A percentile compares a stretch with the other conserved stretches of the same genome.
Evolutionary conservation across 1,139 yeast species (phyloP).

Genomic region (Meyerozyma elateridarum): DNA sequence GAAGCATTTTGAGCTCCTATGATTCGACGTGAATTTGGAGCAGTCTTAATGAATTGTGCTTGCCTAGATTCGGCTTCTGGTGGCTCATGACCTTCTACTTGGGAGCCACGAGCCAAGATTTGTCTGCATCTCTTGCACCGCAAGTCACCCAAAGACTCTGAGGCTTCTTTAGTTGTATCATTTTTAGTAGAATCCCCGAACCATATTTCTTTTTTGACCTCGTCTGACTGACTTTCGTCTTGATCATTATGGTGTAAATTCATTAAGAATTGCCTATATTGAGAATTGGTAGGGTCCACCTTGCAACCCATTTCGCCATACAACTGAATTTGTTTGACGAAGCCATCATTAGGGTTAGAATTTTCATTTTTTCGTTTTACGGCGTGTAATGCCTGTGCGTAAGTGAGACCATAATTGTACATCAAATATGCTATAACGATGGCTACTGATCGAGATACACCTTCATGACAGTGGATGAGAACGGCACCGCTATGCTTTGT

Average conservation of each 20-base stretch:
- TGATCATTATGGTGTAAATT: constrained; percentile 17
- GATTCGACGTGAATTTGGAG: constrained; percentile 55
- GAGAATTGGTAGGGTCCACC: constrained; percentile 19
- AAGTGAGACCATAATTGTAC: constrained; percentile 58
- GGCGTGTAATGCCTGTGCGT: constrained; percentile 65
- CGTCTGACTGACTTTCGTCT: constrained; percentile 4
- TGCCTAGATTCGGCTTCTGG: constrained; percentile 61
- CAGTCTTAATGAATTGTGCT: constrained; percentile 57
- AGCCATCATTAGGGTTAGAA: constrained; percentile 75
- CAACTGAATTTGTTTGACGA: constrained; percentile 63
- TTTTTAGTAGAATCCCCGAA: constrained; percentile 3
- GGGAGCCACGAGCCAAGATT: constrained; percentile 41
- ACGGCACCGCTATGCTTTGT: constrained; percentile 44
- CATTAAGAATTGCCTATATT: constrained; percentile 26
- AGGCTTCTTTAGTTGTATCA: constrained; percentile 8
- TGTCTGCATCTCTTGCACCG: constrained; percentile 72
- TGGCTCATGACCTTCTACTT: constrained; percentile 56
- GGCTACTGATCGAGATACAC: constrained; percentile 77
- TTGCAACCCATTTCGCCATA: constrained; percentile 39
- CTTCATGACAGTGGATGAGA: constrained; percentile 78
- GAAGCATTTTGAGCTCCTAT: constrained; percentile 50
- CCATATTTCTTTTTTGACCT: constrained; percentile 7
- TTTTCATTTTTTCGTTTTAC: constrained; percentile 56
- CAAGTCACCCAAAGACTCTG: constrained; percentile 32
- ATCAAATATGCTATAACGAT: constrained; percentile 74